phyloP scores from a whole-genome alignment of 805 yeast genomes.

The Nakazawaea pomicola region DNA sequence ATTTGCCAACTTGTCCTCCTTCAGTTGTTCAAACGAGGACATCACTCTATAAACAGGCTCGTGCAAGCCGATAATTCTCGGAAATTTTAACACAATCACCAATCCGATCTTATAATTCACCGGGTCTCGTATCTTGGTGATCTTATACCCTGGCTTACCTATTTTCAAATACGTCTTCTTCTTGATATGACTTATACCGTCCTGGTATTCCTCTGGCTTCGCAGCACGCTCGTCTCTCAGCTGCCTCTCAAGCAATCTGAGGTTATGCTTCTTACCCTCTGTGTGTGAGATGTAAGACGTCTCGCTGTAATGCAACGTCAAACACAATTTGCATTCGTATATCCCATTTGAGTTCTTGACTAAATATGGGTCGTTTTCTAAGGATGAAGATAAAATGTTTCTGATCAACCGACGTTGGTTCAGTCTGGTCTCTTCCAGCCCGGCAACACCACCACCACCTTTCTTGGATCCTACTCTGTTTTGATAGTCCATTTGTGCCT shows the following conservation, averaged over 20 bases:
- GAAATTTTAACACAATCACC: conserved; percentile 53
- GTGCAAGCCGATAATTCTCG: conserved; percentile 29
- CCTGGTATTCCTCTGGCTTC: conserved; percentile 14
- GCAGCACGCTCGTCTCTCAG: conserved; percentile 24
- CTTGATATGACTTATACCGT: conserved; percentile 30
- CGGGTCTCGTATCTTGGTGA: conserved; percentile 65
- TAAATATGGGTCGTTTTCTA: conserved; percentile 76
- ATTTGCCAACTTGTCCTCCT: conserved; percentile 37
- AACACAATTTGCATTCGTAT: conserved; percentile 79
- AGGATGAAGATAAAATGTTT: conserved; percentile 48
- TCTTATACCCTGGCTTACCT: conserved; percentile 69
- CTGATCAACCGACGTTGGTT: conserved; percentile 65
- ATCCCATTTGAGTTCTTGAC: conserved; percentile 79
- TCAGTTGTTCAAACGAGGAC: conserved; percentile 66
- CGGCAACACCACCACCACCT: conserved; percentile 89
- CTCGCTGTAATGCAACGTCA: conserved; percentile 77
- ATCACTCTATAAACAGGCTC: conserved; percentile 68
- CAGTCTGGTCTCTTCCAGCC: conserved; percentile 60
- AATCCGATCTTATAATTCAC: conserved; percentile 57
- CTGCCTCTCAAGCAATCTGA: conserved; percentile 64
- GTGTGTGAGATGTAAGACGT: conserved; percentile 80
- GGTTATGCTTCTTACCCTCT: conserved; percentile 77
- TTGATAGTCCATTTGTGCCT: conserved; percentile 84
- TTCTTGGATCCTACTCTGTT: conserved; percentile 86
- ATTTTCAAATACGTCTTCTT: conserved; percentile 52